These are phyloP conservation scores for Alisma plantagoaquatica DNA, from an alignment of 106 monocot genomes.

Conservation along the genomic window DNA sequence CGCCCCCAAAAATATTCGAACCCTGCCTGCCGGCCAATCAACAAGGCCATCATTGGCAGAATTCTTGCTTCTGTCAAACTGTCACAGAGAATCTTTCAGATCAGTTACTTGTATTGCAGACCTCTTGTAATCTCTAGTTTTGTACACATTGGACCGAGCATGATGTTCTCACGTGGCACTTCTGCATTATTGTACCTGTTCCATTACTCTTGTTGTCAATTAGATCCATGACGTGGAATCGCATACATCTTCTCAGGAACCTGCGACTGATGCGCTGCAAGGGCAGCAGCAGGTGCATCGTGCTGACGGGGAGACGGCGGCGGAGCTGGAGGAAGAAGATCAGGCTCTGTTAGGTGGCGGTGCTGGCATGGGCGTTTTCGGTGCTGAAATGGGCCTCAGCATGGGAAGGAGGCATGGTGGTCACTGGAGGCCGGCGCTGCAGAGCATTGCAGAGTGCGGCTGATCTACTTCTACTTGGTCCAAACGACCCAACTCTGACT, in stretches of 20 bases:
- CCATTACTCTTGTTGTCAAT: neutral
- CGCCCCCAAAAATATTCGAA: too few relatives aligned
- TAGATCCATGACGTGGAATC: neutral
- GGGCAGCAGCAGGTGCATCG: neutral
- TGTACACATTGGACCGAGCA: neutral
- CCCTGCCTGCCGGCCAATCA: too few relatives aligned
- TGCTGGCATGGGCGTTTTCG: neutral
- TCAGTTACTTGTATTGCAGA: neutral
- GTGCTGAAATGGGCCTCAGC: too few relatives aligned
- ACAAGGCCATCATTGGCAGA: too few relatives aligned
- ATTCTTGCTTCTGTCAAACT: too few relatives aligned
- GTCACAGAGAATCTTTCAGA: too few relatives aligned
- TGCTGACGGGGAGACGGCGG: neutral
- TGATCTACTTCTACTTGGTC: too few relatives aligned
- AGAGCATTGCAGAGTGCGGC: slow-evolving; percentile 44
- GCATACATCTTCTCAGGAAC: neutral
- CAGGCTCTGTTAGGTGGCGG: neutral
- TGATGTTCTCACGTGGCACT: neutral
- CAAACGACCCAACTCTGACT: too few relatives aligned
- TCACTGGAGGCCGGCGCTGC: slow-evolving; percentile 56
- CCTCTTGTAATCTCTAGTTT: neutral
- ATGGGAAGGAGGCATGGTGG: slow-evolving; percentile 4
- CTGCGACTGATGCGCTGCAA: too few relatives aligned
- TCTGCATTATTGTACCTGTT: neutral
- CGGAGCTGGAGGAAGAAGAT: neutral